These are phyloP conservation scores for Polyplosphaeria fusca DNA, from an alignment of 495 filamentous ascomycete species.

Conservation along the genomic window DNA sequence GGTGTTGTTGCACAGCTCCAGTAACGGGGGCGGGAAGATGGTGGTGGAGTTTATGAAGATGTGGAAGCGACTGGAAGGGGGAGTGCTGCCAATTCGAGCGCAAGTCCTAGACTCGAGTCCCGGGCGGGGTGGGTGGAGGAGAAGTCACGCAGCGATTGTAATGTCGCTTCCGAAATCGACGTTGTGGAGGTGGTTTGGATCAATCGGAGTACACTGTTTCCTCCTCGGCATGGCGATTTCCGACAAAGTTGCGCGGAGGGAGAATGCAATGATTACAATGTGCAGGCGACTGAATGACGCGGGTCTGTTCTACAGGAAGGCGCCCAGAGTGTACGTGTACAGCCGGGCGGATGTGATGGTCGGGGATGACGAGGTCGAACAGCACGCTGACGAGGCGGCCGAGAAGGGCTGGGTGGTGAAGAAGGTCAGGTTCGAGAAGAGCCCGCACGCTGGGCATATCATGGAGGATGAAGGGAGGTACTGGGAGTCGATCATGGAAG, in stretches of 20 bases:
- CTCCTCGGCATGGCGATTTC: neutral
- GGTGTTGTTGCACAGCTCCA: constrained; percentile 31
- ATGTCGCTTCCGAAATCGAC: constrained; percentile 8
- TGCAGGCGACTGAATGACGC: constrained; percentile 21
- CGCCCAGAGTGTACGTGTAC: constrained; percentile 35
- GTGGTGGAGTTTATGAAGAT: constrained; percentile 15
- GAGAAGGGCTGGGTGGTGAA: constrained; percentile 23
- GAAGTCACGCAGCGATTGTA: constrained; percentile 13
- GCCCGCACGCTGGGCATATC: constrained; percentile 29
- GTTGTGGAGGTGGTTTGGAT: constrained; percentile 4
- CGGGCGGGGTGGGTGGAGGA: constrained; percentile 14
- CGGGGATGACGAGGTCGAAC: constrained; percentile 30
- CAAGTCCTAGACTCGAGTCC: constrained; percentile 31
- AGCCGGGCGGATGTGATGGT: constrained; percentile 34
- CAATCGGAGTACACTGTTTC: constrained; percentile 1
- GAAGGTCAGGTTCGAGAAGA: constrained; percentile 28
- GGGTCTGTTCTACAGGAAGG: constrained; percentile 6
- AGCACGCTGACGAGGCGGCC: constrained; percentile 33
- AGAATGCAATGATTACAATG: constrained; percentile 11
- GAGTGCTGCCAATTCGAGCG: constrained; percentile 18
- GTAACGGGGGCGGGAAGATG: constrained; percentile 31
- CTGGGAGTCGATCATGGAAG: constrained; percentile 28
- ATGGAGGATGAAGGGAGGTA: constrained; percentile 29
- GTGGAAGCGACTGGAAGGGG: neutral
- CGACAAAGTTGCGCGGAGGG: constrained; percentile 1